phyloP scores from a whole-genome alignment of 176 grass and related monocot genomes.

The Bromus sterilis region DNA sequence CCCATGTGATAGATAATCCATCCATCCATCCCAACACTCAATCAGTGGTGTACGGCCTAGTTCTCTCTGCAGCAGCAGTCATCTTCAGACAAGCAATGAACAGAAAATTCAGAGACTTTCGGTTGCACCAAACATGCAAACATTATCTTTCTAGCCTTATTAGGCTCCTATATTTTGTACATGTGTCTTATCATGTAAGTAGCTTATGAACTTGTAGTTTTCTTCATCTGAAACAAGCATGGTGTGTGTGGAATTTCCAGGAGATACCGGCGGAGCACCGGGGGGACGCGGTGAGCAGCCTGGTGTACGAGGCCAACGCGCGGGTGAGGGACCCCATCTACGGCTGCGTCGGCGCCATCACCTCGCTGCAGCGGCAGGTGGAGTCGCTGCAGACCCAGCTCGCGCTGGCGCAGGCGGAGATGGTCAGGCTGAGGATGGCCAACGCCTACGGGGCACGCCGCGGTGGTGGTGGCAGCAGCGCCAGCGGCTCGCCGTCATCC shows the following conservation, averaged over 20 bases:
- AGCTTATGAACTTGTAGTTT: no score
- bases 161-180: background rate
- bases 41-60: background rate
- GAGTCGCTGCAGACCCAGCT: conserved; percentile 83
- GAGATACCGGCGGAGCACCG: conserved; percentile 82
- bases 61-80: background rate
- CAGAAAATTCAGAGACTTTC: conserved; percentile 21
- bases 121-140: conserved; percentile 26
- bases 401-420: conserved; percentile 83
- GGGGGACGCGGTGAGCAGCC: conserved; percentile 92
- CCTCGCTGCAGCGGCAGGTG: conserved; percentile 91
- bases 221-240: no score
- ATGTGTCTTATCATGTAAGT: no score
- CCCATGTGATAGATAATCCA: conserved; percentile 22
- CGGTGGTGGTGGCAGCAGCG: background rate
- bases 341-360: conserved; percentile 89
- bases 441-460: conserved; percentile 29
- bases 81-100: conserved; percentile 4
- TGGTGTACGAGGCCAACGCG: conserved; percentile 98
- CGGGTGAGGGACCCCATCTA: conserved; percentile 88
- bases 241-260: conserved; percentile 16
- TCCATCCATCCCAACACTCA: background rate
- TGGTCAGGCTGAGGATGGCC: conserved; percentile 65
- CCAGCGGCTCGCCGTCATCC: conserved; percentile 41
- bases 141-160: background rate